A percentile compares a stretch with the other conserved stretches of the same genome.
These are phyloP conservation scores for Sporothrix globosa DNA, from an alignment of 2,329 filamentous ascomycete genomes.

Conservation along the genomic window DNA sequence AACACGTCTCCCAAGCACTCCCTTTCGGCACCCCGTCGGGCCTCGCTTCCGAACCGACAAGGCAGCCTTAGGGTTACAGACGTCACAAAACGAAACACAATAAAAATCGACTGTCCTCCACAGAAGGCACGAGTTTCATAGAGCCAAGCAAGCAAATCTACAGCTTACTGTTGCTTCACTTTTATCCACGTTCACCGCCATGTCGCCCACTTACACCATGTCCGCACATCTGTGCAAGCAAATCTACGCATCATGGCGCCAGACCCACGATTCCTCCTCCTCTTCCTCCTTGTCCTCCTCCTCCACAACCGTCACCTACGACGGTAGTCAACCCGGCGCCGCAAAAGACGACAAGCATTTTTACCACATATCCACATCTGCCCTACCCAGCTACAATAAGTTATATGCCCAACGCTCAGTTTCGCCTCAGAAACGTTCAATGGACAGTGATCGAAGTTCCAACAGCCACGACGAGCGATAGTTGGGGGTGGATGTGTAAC, in stretches of 20 bases:
- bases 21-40: constrained; percentile 7
- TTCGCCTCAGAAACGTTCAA: constrained; percentile 47
- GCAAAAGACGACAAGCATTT: constrained; percentile 10
- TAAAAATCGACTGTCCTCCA: neutral
- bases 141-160: neutral
- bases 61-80: neutral
- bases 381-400: constrained; percentile 32
- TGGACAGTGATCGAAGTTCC: constrained; percentile 52
- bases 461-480: constrained; percentile 33
- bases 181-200: constrained; percentile 38
- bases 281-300: neutral
- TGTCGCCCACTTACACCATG: constrained; percentile 65
- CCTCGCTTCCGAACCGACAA: neutral
- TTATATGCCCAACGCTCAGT: constrained; percentile 20
- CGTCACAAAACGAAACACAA: neutral
- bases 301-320: constrained; percentile 42
- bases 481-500: neutral
- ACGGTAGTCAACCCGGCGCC: constrained; percentile 25
- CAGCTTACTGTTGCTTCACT: neutral
- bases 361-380: constrained; percentile 32
- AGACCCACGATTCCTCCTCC: constrained; percentile 48
- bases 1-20: neutral
- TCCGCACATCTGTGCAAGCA: constrained; percentile 64
- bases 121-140: neutral
- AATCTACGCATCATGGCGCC: constrained; percentile 62